phyloP scores from a whole-genome alignment of 257 asterid genomes.

The Eustoma russellianum region DNA sequence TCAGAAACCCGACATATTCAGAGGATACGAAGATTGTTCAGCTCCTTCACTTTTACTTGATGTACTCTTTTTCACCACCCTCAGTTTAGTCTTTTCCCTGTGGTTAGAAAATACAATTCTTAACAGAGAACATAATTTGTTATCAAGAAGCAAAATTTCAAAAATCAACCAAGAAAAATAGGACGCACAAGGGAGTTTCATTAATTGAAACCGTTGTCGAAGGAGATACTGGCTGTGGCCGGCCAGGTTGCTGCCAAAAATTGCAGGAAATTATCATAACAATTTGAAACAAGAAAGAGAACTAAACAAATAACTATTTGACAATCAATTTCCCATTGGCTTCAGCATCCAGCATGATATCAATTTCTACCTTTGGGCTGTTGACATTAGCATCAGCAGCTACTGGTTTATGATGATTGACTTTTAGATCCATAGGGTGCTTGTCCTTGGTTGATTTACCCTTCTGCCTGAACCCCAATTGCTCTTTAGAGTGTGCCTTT shows the following conservation, averaged over 20 bases:
- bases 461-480: conserved; percentile 16
- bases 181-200: conserved; percentile 24
- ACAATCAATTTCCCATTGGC: background rate
- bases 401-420: conserved; percentile 12
- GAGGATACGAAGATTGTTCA: conserved; percentile 34
- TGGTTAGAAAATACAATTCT: conserved; percentile 12
- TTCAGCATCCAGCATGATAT: background rate
- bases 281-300: conserved; percentile 8
- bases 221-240: conserved; percentile 16
- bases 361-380: conserved; percentile 19
- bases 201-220: conserved; percentile 13
- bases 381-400: conserved; percentile 9
- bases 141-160: background rate
- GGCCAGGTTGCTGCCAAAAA: conserved; percentile 26
- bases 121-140: conserved; percentile 7
- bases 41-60: conserved; percentile 22
- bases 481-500: conserved; percentile 12
- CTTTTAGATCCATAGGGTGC: conserved; percentile 11
- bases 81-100: conserved; percentile 25
- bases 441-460: conserved; percentile 23
- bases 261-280: conserved; percentile 6
- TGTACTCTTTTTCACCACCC: conserved; percentile 24
- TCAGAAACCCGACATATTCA: background rate
- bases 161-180: background rate
- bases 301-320: conserved; percentile 3